Evolutionary conservation across 2,329 filamentous ascomycete species (phyloP).

Genomic region (Harringtonia lauricola): DNA sequence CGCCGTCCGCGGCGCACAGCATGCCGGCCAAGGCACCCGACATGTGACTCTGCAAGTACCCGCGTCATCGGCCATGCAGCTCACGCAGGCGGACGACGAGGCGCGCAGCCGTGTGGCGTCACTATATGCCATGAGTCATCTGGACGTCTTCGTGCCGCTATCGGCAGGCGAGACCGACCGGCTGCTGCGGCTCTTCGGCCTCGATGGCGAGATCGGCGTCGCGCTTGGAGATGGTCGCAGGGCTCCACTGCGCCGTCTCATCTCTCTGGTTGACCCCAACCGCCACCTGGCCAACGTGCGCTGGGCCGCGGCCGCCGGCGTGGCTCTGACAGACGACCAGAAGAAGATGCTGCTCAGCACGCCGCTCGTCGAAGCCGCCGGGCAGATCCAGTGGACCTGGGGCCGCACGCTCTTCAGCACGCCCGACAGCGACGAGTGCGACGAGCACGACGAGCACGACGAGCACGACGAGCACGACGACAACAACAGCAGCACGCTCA

Average conservation of each 20-base stretch:
- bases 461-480: background rate
- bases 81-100: too few species aligned
- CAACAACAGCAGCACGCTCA: background rate
- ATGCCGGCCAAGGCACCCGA: background rate
- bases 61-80: background rate
- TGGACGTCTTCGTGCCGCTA: conserved; percentile 1
- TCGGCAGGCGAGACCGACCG: background rate
- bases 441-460: too few species aligned
- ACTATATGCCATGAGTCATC: conserved; percentile 1
- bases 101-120: background rate
- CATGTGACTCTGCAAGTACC: background rate
- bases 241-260: background rate
- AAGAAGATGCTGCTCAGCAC: background rate
- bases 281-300: background rate
- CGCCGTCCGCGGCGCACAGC: background rate
- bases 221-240: background rate
- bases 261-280: conserved; percentile 1
- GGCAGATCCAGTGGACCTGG: too few species aligned
- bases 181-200: background rate
- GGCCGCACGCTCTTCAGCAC: too few species aligned
- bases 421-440: too few species aligned
- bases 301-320: background rate
- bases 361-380: too few species aligned
- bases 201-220: background rate
- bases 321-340: background rate